Conservation (phyloP, 1,284 basidiomycete species). For the Trametes sp. region DNA sequence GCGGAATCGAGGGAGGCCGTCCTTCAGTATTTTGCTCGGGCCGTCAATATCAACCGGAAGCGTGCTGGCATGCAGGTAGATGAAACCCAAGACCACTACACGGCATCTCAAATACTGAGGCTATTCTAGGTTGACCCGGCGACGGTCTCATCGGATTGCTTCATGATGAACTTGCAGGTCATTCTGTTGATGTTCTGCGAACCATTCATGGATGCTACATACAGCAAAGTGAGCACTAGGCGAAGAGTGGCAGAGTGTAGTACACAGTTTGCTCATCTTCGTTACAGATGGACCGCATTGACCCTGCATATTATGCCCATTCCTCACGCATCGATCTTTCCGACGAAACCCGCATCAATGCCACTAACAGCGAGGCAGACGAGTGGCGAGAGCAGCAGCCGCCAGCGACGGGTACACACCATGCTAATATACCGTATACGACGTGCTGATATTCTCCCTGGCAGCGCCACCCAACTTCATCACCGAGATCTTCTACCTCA, state of each 20-base stretch:
- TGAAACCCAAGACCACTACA: not conserved
- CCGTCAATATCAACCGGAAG: slow-evolving; percentile 82
- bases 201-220: slow-evolving; percentile 95
- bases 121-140: slow-evolving; percentile 73
- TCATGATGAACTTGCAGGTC: slow-evolving; percentile 91
- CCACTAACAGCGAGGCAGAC: slow-evolving; percentile 84
- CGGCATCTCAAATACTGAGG: not conserved
- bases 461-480: slow-evolving; percentile 87
- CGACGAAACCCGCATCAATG: slow-evolving; percentile 93
- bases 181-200: slow-evolving; percentile 90
- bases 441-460: not conserved
- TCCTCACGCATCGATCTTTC: slow-evolving; percentile 76
- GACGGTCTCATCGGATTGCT: slow-evolving; percentile 91
- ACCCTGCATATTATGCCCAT: slow-evolving; percentile 81
- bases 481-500: slow-evolving; percentile 93
- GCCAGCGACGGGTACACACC: slow-evolving; percentile 49
- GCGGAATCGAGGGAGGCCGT: slow-evolving; percentile 84
- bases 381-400: slow-evolving; percentile 70
- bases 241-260: not conserved
- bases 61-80: slow-evolving; percentile 88
- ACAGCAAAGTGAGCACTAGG: slow-evolving; percentile 73
- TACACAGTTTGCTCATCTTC: not conserved
- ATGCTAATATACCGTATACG: not conserved
- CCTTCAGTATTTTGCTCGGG: slow-evolving; percentile 83
- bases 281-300: slow-evolving; percentile 88